phyloP scores from a whole-genome alignment of 2,329 filamentous ascomycete genomes.

The Teratosphaeria pseudoeucalypti region DNA sequence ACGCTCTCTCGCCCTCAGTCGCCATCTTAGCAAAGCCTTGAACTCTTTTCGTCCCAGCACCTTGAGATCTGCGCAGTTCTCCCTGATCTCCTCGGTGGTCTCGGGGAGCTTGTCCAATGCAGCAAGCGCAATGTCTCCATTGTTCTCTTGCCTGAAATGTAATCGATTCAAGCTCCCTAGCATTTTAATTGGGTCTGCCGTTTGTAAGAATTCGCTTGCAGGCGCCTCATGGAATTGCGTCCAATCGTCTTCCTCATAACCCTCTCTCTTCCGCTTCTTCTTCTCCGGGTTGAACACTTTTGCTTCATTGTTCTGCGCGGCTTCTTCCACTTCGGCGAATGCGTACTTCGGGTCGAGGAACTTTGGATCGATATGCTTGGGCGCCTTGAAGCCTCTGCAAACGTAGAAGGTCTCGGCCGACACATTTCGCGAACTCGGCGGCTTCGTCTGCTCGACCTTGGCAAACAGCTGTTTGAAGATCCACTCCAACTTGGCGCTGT shows the following conservation, averaged over 20 bases:
- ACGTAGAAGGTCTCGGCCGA: slow-evolving; percentile 98
- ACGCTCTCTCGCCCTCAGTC: slow-evolving; percentile 76
- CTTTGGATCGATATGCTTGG: slow-evolving; percentile 82
- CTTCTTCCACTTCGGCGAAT: slow-evolving; percentile 80
- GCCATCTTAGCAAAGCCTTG: slow-evolving; percentile 79
- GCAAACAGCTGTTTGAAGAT: slow-evolving; percentile 94
- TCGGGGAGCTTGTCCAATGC: slow-evolving; percentile 78
- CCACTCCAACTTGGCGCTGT: slow-evolving; percentile 93
- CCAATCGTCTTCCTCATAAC: slow-evolving; percentile 94
- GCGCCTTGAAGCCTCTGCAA: slow-evolving; percentile 88
- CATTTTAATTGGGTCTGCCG: slow-evolving; percentile 83
- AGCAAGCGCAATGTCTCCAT: slow-evolving; percentile 67
- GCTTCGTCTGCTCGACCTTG: slow-evolving; percentile 95
- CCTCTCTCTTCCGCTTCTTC: slow-evolving; percentile 95
- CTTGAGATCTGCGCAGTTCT: slow-evolving; percentile 73
- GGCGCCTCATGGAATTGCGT: slow-evolving; percentile 82
- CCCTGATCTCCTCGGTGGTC: slow-evolving; percentile 71
- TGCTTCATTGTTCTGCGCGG: slow-evolving; percentile 87
- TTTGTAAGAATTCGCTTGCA: slow-evolving; percentile 89
- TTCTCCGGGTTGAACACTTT: slow-evolving; percentile 96
- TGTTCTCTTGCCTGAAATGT: slow-evolving; percentile 69
- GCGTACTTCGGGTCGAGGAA: slow-evolving; percentile 84
- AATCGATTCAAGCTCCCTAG: slow-evolving; percentile 77
- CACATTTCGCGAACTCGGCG: slow-evolving; percentile 88
- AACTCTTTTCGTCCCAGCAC: slow-evolving; percentile 92